Evolutionary conservation across 495 filamentous ascomycete genomes (phyloP).

Genomic region (Niebla homalea): DNA sequence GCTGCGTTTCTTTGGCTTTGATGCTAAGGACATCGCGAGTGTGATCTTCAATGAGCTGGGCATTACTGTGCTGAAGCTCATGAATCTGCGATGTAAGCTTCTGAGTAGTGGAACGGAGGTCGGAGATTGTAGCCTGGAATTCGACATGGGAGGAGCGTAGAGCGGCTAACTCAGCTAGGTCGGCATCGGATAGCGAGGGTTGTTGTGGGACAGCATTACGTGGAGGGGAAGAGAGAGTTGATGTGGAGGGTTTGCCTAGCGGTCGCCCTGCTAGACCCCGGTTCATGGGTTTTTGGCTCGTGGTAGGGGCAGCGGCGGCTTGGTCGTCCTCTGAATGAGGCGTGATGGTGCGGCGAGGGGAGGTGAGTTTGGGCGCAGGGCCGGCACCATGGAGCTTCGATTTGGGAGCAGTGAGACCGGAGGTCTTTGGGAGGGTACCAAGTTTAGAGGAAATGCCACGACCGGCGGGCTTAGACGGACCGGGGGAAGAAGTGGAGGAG

Average conservation of each 20-base stretch:
- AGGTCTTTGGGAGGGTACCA: conserved; percentile 47
- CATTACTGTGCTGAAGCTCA: conserved; percentile 89
- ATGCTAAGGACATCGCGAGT: conserved; percentile 89
- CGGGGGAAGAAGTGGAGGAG: conserved; percentile 23
- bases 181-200: conserved; percentile 52
- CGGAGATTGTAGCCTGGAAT: conserved; percentile 55
- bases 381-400: conserved; percentile 52
- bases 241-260: conserved; percentile 56
- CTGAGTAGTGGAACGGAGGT: conserved; percentile 60
- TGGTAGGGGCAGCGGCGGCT: conserved; percentile 45
- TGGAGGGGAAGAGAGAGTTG: conserved; percentile 12
- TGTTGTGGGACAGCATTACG: conserved; percentile 18
- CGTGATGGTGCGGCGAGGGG: conserved; percentile 48
- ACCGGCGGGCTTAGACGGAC: conserved; percentile 41
- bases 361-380: conserved; percentile 34
- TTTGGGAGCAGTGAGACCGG: conserved; percentile 49
- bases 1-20: conserved; percentile 95
- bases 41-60: conserved; percentile 92
- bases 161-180: conserved; percentile 81
- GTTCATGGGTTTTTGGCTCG: conserved; percentile 29
- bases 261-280: conserved; percentile 78
- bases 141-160: conserved; percentile 71
- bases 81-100: conserved; percentile 65
- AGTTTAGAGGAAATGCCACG: conserved; percentile 49
- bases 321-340: conserved; percentile 43